A percentile compares a stretch with the other conserved stretches of the same genome.
These are phyloP conservation scores for Phytophthora capsici DNA, from an alignment of 352 stramenopile genomes.

Conservation along the genomic window DNA sequence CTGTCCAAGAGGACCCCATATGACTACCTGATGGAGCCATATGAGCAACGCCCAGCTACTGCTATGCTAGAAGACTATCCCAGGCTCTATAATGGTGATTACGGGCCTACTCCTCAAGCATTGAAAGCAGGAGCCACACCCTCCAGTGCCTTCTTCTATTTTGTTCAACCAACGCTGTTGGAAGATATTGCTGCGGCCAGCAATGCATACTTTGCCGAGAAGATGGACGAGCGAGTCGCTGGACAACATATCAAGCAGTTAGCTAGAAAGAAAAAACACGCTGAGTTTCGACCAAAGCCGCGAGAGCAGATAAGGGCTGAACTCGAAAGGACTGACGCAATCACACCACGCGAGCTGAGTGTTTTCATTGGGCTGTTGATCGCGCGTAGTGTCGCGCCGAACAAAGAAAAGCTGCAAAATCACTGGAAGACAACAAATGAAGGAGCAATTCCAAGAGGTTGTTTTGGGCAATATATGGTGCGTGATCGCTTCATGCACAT, in stretches of 20 bases:
- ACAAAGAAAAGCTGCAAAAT: constrained; percentile 17
- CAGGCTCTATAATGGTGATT: constrained; percentile 4
- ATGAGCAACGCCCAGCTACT: not conserved
- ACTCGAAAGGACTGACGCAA: not conserved
- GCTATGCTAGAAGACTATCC: not conserved
- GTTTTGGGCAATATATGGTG: constrained; percentile 17
- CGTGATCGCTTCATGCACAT: constrained; percentile 20
- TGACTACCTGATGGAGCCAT: constrained; percentile 5
- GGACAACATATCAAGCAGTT: constrained; percentile 8
- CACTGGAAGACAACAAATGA: constrained; percentile 10
- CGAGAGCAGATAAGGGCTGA: not conserved
- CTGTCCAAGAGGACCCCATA: constrained; percentile 1
- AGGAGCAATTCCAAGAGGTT: constrained; percentile 11
- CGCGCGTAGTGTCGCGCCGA: constrained; percentile 6
- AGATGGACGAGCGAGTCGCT: constrained; percentile 1
- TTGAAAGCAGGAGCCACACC: not conserved
- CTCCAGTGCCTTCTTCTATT: not conserved
- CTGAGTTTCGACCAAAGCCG: not conserved
- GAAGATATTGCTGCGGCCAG: constrained; percentile 2
- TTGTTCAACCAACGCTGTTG: not conserved
- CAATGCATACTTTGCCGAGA: constrained; percentile 14
- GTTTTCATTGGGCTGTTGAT: constrained; percentile 6
- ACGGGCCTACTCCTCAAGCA: not conserved
- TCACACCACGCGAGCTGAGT: constrained; percentile 9
- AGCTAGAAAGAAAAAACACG: not conserved